Percentiles rank a stretch among this genome's conserved stretches.
These are phyloP conservation scores for Polygonum aviculare DNA, from an alignment of 148 eudicot species.

Conservation along the genomic window DNA sequence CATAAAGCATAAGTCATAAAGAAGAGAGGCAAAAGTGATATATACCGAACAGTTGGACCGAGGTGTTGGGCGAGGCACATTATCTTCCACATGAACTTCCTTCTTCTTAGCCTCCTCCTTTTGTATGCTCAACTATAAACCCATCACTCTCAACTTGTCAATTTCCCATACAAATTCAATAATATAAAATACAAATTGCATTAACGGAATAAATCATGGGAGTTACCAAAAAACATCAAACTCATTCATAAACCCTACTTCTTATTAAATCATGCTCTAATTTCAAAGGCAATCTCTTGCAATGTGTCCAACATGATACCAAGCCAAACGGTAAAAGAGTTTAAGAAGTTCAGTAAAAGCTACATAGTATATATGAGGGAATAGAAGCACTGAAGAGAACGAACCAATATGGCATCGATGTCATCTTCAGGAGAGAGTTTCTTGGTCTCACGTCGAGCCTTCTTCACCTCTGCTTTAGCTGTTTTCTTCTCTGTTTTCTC, in stretches of 20 bases:
- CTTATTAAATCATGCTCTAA: neutral
- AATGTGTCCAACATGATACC: neutral
- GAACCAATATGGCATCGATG: slow-evolving; percentile 91
- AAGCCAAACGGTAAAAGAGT: neutral
- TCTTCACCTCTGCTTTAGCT: slow-evolving; percentile 80
- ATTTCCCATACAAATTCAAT: neutral
- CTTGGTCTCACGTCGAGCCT: slow-evolving; percentile 77
- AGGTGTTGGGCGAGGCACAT: slow-evolving; percentile 81
- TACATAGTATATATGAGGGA: neutral
- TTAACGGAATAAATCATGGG: neutral
- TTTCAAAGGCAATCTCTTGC: neutral
- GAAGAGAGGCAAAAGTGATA: neutral
- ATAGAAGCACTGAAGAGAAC: neutral
- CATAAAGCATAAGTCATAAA: neutral
- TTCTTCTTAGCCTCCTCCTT: slow-evolving; percentile 99
- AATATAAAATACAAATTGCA: neutral
- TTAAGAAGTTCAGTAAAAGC: neutral
- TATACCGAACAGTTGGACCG: slow-evolving; percentile 90
- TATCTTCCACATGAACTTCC: slow-evolving; percentile 86
- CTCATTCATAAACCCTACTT: slow-evolving; percentile 3
- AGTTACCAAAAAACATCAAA: neutral
- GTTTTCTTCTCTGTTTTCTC: slow-evolving; percentile 94
- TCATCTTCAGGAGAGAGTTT: slow-evolving; percentile 92
- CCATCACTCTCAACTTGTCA: neutral
- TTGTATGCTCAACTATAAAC: slow-evolving; percentile 67